Conservation (phyloP, 305 asterid species). For the Solanum hybrid region DNA sequence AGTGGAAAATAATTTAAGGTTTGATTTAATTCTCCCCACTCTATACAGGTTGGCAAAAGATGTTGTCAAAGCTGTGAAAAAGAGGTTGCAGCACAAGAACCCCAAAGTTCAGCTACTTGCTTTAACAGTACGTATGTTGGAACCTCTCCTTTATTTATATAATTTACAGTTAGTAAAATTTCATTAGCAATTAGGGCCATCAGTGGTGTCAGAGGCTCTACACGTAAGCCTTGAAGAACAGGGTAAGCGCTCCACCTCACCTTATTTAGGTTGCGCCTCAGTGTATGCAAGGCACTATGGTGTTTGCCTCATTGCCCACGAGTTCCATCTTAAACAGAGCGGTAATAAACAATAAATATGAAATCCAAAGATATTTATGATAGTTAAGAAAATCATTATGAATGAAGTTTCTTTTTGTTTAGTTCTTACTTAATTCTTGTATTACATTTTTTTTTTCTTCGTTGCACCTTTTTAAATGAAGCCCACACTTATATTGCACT, state of each 20-base stretch:
- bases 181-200: neutral
- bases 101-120: conserved; percentile 87
- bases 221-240: neutral
- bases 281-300: neutral
- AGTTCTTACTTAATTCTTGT: neutral
- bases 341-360: neutral
- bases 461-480: neutral
- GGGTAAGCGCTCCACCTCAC: neutral
- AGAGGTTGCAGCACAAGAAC: conserved; percentile 86
- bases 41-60: conserved; percentile 80
- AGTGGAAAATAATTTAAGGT: neutral
- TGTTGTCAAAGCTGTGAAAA: conserved; percentile 84
- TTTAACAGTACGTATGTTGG: conserved; percentile 53
- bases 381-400: neutral
- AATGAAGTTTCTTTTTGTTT: neutral
- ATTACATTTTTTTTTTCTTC: neutral
- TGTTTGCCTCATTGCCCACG: neutral
- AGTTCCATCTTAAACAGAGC: neutral
- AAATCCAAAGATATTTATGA: neutral
- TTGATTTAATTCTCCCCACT: neutral
- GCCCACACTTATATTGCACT: neutral
- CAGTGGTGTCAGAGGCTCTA: neutral
- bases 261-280: neutral
- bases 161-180: neutral
- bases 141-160: neutral